These are phyloP conservation scores for Lecanosticta acicola DNA, from an alignment of 2,329 filamentous ascomycete genomes.

Conservation along the genomic window DNA sequence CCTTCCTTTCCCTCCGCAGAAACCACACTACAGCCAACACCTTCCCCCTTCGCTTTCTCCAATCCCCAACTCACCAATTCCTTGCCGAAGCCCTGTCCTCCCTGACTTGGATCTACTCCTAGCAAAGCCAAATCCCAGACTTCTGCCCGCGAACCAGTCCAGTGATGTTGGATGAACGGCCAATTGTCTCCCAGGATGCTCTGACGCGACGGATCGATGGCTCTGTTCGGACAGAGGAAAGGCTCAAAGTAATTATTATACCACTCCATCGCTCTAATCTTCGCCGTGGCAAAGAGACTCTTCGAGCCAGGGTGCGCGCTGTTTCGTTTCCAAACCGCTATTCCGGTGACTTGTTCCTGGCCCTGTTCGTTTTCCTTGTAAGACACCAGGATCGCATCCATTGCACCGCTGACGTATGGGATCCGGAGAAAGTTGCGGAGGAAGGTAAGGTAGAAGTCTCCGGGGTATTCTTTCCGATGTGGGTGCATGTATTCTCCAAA, in stretches of 20 bases:
- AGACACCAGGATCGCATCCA: slow-evolving; percentile 17
- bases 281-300: neutral
- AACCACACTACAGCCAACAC: slow-evolving; percentile 43
- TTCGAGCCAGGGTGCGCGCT: slow-evolving; percentile 4
- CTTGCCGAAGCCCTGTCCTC: slow-evolving; percentile 23
- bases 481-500: slow-evolving; percentile 24
- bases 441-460: slow-evolving; percentile 25
- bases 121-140: slow-evolving; percentile 25
- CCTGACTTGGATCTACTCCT: slow-evolving; percentile 21
- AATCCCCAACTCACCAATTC: slow-evolving; percentile 27
- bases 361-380: slow-evolving; percentile 6
- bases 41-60: slow-evolving; percentile 39
- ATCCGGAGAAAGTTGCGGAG: slow-evolving; percentile 19
- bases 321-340: slow-evolving; percentile 25
- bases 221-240: slow-evolving; percentile 22
- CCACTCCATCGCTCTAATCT: slow-evolving; percentile 12
- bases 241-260: slow-evolving; percentile 24
- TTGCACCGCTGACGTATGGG: slow-evolving; percentile 9
- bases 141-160: slow-evolving; percentile 22
- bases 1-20: slow-evolving; percentile 22
- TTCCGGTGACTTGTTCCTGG: slow-evolving; percentile 20
- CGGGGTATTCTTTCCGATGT: slow-evolving; percentile 19
- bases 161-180: slow-evolving; percentile 23
- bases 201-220: slow-evolving; percentile 14
- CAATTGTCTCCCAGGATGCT: slow-evolving; percentile 12